A percentile compares a stretch with the other conserved stretches of the same genome.
Conservation (phyloP, 495 filamentous ascomycete species). For the Penicillium dipodomyicola region DNA sequence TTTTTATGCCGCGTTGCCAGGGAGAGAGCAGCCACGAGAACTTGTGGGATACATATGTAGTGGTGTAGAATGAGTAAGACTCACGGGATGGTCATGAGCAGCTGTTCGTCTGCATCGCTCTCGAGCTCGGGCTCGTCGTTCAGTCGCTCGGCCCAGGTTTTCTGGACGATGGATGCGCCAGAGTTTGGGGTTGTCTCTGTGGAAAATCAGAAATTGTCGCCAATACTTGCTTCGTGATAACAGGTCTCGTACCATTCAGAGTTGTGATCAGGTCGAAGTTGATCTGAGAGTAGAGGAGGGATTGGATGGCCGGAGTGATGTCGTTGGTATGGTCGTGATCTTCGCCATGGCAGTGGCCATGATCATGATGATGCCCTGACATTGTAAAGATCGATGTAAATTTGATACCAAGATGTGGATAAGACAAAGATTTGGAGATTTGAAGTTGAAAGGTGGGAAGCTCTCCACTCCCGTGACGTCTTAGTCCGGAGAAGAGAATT, state of each 20-base stretch:
- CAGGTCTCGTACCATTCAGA: slow-evolving; percentile 59
- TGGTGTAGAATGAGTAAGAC: slow-evolving; percentile 27
- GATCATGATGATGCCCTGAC: slow-evolving; percentile 46
- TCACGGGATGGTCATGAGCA: slow-evolving; percentile 90
- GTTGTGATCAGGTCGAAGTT: slow-evolving; percentile 83
- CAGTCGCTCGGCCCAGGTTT: slow-evolving; percentile 83
- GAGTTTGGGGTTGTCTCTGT: slow-evolving; percentile 59
- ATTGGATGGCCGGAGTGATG: slow-evolving; percentile 82
- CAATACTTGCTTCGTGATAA: neutral
- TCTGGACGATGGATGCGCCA: slow-evolving; percentile 75
- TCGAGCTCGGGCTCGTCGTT: slow-evolving; percentile 66
- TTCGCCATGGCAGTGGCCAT: slow-evolving; percentile 46
- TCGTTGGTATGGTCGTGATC: slow-evolving; percentile 85
- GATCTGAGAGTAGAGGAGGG: slow-evolving; percentile 84
- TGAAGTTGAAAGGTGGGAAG: slow-evolving; percentile 4
- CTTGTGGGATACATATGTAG: neutral
- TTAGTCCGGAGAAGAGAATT: neutral
- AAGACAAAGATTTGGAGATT: neutral
- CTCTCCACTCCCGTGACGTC: slow-evolving; percentile 27
- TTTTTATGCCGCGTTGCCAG: neutral
- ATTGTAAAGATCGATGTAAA: slow-evolving; percentile 20
- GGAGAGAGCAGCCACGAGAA: neutral
- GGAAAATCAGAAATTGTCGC: slow-evolving; percentile 9
- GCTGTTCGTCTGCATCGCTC: slow-evolving; percentile 87
- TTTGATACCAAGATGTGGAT: neutral